Percentiles rank a stretch among this genome's conserved stretches.
Evolutionary conservation across 352 stramenopile genomes (phyloP).

Genomic region (Pythium monospermum): DNA sequence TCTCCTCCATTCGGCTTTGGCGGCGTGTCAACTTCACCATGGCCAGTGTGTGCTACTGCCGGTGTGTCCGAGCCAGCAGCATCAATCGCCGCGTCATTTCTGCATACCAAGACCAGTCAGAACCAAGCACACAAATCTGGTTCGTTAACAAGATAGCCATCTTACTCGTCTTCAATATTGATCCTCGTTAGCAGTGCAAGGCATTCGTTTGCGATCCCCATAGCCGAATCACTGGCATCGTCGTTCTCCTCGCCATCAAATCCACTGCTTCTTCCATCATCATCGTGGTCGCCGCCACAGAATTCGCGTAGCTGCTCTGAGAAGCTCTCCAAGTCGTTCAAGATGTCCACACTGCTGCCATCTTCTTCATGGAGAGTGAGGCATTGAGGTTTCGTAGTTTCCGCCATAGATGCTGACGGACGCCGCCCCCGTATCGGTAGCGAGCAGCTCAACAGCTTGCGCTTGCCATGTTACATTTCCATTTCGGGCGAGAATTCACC

Average conservation of each 20-base stretch:
- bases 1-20: not conserved
- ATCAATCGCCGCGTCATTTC: no score
- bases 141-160: not conserved
- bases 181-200: slow-evolving; percentile 8
- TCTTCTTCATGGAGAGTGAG: not conserved
- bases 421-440: no score
- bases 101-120: no score
- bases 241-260: not conserved
- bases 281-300: not conserved
- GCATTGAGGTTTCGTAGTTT: no score
- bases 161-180: not conserved
- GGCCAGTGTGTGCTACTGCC: no score
- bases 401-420: no score
- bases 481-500: not conserved
- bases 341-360: not conserved
- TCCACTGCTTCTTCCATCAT: not conserved
- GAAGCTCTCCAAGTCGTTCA: slow-evolving; percentile 10
- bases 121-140: no score
- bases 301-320: slow-evolving; percentile 3
- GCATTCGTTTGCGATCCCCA: slow-evolving; percentile 14
- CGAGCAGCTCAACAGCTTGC: no score
- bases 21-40: not conserved
- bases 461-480: no score
- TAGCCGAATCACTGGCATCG: slow-evolving; percentile 1
- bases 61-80: no score